These are phyloP conservation scores for Phialophora chinensis DNA, from an alignment of 2,329 filamentous ascomycete genomes.

Conservation along the genomic window DNA sequence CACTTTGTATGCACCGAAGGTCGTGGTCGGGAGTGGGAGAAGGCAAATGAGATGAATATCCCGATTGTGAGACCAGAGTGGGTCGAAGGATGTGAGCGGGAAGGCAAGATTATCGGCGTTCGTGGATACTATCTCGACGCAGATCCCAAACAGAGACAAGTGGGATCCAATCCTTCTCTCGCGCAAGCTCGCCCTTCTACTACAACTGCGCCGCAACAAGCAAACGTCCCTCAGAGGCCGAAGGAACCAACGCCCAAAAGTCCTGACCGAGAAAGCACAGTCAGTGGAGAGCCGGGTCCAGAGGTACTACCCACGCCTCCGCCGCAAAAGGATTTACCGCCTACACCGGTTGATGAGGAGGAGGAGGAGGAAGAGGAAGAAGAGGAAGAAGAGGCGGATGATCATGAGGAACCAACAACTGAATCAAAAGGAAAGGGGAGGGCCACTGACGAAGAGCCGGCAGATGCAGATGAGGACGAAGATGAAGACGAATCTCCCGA, in stretches of 20 bases:
- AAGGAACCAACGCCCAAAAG: constrained; percentile 38
- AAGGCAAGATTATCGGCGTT: constrained; percentile 89
- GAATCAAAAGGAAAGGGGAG: constrained; percentile 25
- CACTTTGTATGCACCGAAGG: constrained; percentile 98
- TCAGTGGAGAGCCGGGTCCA: constrained; percentile 39
- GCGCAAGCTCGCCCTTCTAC: constrained; percentile 20
- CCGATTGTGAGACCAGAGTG: constrained; percentile 96
- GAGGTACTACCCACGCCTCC: constrained; percentile 37
- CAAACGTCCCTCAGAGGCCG: constrained; percentile 33
- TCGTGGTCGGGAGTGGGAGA: constrained; percentile 88
- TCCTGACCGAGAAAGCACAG: constrained; percentile 36
- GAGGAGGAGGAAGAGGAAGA: constrained; percentile 36
- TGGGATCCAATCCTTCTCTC: constrained; percentile 44
- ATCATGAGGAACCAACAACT: constrained; percentile 19
- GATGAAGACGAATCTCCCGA: constrained; percentile 34
- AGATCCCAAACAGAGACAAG: constrained; percentile 66
- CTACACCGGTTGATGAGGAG: constrained; percentile 35
- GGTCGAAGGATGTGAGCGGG: constrained; percentile 94
- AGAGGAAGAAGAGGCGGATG: constrained; percentile 22
- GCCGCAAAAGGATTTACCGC: constrained; percentile 34
- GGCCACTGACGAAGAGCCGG: constrained; percentile 14
- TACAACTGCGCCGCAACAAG: constrained; percentile 41
- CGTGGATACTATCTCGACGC: constrained; percentile 96
- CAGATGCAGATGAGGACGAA: constrained; percentile 17
- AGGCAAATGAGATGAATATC: constrained; percentile 96